Evolutionary conservation across 805 yeast genomes (phyloP).

Genomic region (Wickerhamiella australiensis): DNA sequence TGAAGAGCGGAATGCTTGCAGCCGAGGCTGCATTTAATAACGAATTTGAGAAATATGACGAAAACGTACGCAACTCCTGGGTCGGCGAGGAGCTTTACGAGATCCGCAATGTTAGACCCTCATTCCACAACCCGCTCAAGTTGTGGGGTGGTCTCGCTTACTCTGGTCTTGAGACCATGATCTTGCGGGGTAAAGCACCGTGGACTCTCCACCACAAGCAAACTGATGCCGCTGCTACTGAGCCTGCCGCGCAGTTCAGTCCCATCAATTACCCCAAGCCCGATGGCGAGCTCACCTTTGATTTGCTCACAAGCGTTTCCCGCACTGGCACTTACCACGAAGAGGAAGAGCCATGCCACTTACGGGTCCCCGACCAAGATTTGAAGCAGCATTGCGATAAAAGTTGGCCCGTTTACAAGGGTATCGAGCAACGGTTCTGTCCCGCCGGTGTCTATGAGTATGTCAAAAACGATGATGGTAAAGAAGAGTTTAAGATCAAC

Average conservation of each 20-base stretch:
- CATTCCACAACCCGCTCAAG: constrained; percentile 69
- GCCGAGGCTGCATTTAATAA: constrained; percentile 66
- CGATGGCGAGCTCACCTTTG: constrained; percentile 86
- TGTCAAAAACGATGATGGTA: constrained; percentile 51
- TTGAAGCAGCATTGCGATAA: constrained; percentile 49
- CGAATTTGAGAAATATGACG: constrained; percentile 48
- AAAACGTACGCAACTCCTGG: constrained; percentile 66
- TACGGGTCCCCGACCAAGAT: constrained; percentile 38
- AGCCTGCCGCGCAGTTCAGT: constrained; percentile 48
- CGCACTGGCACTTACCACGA: constrained; percentile 94
- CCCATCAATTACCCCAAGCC: constrained; percentile 91
- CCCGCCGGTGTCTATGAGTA: constrained; percentile 99
- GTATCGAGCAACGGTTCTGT: constrained; percentile 84
- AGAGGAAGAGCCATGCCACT: constrained; percentile 85
- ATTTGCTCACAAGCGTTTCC: constrained; percentile 84
- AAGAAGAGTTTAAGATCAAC: constrained; percentile 83
- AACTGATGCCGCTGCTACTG: constrained; percentile 64
- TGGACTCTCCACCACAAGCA: constrained; percentile 67
- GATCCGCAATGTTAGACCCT: constrained; percentile 86
- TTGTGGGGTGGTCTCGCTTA: constrained; percentile 68
- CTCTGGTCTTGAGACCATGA: constrained; percentile 71
- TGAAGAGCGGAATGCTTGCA: constrained; percentile 90
- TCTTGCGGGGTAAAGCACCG: constrained; percentile 70
- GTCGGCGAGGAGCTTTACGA: constrained; percentile 67
- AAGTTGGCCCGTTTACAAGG: constrained; percentile 66